A percentile compares a stretch with the other conserved stretches of the same genome.
Conservation (phyloP, 108 stramenopile genomes). For the Cyclostephanos tholiformis region DNA sequence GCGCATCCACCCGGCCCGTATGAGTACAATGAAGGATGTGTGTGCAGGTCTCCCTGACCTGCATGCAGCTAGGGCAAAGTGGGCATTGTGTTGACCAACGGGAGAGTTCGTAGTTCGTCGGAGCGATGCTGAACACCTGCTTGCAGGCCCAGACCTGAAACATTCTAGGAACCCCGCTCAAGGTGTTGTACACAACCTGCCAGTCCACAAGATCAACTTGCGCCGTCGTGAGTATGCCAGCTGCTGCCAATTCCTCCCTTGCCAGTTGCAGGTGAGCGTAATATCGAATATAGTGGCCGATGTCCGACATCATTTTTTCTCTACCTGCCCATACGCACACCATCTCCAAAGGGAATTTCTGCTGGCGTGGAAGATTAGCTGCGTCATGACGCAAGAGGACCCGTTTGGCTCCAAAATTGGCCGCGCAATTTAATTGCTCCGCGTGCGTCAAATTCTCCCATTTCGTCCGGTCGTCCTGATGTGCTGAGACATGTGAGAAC, state of each 20-base stretch:
- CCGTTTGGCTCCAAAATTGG: not conserved
- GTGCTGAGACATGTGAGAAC: slow-evolving; percentile 3
- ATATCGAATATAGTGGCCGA: not conserved
- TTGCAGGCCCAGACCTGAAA: too few relatives aligned
- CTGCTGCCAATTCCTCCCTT: not conserved
- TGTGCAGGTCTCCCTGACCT: too few relatives aligned
- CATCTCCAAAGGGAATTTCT: not conserved
- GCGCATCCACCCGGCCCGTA: too few relatives aligned
- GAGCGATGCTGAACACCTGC: too few relatives aligned
- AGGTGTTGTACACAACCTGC: not conserved
- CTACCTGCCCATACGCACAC: not conserved
- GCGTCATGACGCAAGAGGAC: not conserved
- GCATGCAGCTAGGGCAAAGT: too few relatives aligned
- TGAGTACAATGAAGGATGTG: not conserved
- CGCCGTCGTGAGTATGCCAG: not conserved
- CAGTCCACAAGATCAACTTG: not conserved
- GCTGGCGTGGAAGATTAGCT: too few relatives aligned
- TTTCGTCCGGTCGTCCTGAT: not conserved
- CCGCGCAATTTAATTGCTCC: not conserved
- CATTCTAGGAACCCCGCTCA: not conserved
- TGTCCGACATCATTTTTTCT: slow-evolving; percentile 8
- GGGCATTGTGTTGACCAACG: too few relatives aligned
- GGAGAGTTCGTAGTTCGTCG: too few relatives aligned
- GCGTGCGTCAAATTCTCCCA: not conserved
- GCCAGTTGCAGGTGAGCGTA: not conserved